Evolutionary conservation across 1,284 basidiomycete species (phyloP).

Genomic region (Cutaneotrichosporon cyanovorans): DNA sequence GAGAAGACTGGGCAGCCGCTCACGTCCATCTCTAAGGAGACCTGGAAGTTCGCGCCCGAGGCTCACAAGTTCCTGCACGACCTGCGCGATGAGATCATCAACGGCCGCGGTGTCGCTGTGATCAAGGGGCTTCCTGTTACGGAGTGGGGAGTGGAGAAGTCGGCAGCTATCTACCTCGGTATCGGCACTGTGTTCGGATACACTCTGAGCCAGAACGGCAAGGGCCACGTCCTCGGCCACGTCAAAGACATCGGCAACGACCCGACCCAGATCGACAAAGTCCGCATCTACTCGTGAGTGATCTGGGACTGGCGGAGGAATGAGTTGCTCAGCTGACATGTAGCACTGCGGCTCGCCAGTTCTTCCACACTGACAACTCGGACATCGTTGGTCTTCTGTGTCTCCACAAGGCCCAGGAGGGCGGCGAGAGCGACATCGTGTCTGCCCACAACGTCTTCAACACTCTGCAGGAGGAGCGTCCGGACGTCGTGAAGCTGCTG

Average conservation of each 20-base stretch:
- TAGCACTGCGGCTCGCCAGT: slow-evolving; percentile 43
- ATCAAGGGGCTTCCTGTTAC: slow-evolving; percentile 45
- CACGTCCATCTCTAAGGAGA: slow-evolving; percentile 18
- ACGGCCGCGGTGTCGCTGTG: slow-evolving; percentile 43
- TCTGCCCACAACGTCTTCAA: slow-evolving; percentile 47
- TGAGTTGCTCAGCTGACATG: background rate
- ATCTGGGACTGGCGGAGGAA: background rate
- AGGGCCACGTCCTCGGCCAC: slow-evolving; percentile 46
- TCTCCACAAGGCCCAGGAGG: slow-evolving; percentile 44
- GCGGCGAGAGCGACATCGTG: slow-evolving; percentile 47
- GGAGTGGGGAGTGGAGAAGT: slow-evolving; percentile 39
- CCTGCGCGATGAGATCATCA: slow-evolving; percentile 25
- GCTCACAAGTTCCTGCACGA: slow-evolving; percentile 16
- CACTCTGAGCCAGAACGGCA: slow-evolving; percentile 41
- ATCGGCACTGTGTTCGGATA: slow-evolving; percentile 43
- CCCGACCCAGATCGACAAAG: slow-evolving; percentile 44
- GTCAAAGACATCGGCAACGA: slow-evolving; percentile 48
- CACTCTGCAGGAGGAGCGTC: slow-evolving; percentile 42
- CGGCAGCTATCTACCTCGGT: slow-evolving; percentile 44
- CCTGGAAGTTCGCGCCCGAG: slow-evolving; percentile 5
- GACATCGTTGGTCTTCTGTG: slow-evolving; percentile 47
- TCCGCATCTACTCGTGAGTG: slow-evolving; percentile 44
- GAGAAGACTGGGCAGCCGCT: slow-evolving; percentile 21
- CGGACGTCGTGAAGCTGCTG: slow-evolving; percentile 43
- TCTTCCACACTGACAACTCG: slow-evolving; percentile 41